Evolutionary conservation across 2,329 filamentous ascomycete genomes (phyloP).

Genomic region (Hymenoscyphus infarciens): DNA sequence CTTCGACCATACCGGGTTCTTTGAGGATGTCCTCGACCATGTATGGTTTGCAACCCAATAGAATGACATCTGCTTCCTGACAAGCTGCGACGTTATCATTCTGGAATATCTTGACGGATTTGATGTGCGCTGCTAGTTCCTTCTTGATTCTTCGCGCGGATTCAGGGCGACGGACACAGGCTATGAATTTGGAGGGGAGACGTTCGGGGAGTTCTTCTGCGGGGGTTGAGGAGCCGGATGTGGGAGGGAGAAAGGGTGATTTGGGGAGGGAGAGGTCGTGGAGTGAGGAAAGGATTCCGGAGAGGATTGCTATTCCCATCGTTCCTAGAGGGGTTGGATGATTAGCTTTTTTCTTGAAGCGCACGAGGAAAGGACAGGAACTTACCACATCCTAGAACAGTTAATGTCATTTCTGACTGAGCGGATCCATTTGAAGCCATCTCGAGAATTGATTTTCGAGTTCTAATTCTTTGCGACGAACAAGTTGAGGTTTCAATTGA

Average conservation of each 20-base stretch:
- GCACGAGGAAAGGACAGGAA: slow-evolving; percentile 4
- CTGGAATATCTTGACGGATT: slow-evolving; percentile 61
- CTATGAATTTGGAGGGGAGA: slow-evolving; percentile 73
- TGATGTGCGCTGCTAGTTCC: slow-evolving; percentile 60
- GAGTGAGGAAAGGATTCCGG: slow-evolving; percentile 72
- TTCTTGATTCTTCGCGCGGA: slow-evolving; percentile 66
- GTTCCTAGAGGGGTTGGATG: slow-evolving; percentile 51
- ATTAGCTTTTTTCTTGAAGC: not conserved
- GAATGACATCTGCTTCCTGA: slow-evolving; percentile 65
- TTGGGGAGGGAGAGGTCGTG: slow-evolving; percentile 47
- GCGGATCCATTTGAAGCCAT: slow-evolving; percentile 16
- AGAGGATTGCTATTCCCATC: slow-evolving; percentile 81
- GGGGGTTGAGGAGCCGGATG: slow-evolving; percentile 42
- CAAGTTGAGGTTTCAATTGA: too few relatives aligned
- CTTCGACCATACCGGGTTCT: slow-evolving; percentile 65
- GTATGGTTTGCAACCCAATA: slow-evolving; percentile 79
- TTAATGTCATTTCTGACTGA: slow-evolving; percentile 59
- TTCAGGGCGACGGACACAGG: slow-evolving; percentile 70
- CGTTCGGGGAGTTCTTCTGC: slow-evolving; percentile 49
- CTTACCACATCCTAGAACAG: slow-evolving; percentile 76
- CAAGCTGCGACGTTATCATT: slow-evolving; percentile 69
- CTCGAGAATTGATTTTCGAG: slow-evolving; percentile 5
- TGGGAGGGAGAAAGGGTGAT: slow-evolving; percentile 38
- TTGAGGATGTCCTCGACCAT: slow-evolving; percentile 66
- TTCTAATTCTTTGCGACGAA: not conserved